A percentile compares a stretch with the other conserved stretches of the same genome.
phyloP scores from a whole-genome alignment of 1,139 yeast species.

The Debaryomyces psychrophilus region DNA sequence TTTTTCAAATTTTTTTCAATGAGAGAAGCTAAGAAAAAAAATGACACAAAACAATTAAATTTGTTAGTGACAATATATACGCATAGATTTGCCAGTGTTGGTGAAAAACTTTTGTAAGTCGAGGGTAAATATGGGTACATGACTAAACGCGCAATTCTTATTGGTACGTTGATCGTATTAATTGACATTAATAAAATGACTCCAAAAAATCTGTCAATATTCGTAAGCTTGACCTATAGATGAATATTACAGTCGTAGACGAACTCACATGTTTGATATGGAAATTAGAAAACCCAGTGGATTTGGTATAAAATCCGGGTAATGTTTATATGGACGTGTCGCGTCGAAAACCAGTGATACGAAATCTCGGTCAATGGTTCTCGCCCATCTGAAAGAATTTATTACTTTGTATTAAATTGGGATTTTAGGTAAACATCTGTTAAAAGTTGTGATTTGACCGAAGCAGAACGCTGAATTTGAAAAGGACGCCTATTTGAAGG shows the following conservation, averaged over 20 bases:
- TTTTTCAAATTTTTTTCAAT: conserved; percentile 6
- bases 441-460: not conserved
- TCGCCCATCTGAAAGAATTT: not conserved
- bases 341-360: not conserved
- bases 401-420: not conserved
- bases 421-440: not conserved
- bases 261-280: too few relatives aligned
- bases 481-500: not conserved
- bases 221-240: not conserved
- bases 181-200: not conserved
- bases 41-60: conserved; percentile 11
- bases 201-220: not conserved
- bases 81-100: not conserved
- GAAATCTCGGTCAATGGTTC: not conserved
- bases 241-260: not conserved
- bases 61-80: conserved; percentile 12
- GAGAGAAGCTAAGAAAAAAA: conserved; percentile 7
- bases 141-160: conserved; percentile 12
- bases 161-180: not conserved
- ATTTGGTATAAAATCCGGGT: not conserved
- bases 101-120: not conserved
- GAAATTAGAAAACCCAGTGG: too few relatives aligned
- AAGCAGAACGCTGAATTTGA: not conserved
- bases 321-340: not conserved
- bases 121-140: conserved; percentile 13